Evolutionary conservation across 148 eudicot genomes (phyloP).

Genomic region (Limonium bicolor): DNA sequence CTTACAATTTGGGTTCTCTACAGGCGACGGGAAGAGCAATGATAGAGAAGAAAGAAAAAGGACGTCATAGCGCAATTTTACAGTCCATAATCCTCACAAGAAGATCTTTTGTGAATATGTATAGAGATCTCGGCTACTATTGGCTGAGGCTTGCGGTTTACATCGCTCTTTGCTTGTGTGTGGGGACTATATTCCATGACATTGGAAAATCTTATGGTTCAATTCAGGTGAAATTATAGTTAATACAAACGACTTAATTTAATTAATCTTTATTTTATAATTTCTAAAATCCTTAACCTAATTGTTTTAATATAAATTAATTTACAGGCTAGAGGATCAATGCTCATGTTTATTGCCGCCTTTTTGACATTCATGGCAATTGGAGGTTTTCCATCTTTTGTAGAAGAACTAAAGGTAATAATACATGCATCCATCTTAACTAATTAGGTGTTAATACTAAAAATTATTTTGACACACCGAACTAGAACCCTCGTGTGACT

Average conservation of each 20-base stretch:
- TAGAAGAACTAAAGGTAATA: too few species aligned
- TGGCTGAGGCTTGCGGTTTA: conserved; percentile 46
- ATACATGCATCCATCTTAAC: too few species aligned
- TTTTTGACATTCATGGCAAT: too few species aligned
- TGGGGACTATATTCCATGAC: conserved; percentile 32
- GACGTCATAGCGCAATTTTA: conserved; percentile 20
- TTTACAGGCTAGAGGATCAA: neutral
- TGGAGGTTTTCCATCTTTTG: too few species aligned
- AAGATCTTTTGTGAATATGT: conserved; percentile 51
- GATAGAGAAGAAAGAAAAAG: conserved; percentile 10
- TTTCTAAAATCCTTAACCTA: too few species aligned
- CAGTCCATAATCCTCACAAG: conserved; percentile 32
- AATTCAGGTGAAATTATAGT: conserved; percentile 26
- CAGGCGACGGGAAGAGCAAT: conserved; percentile 18
- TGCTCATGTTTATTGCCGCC: too few species aligned
- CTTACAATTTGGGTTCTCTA: neutral
- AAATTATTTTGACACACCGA: too few species aligned
- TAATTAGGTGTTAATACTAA: too few species aligned
- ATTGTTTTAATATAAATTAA: neutral
- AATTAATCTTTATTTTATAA: neutral
- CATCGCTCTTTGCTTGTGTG: conserved; percentile 29
- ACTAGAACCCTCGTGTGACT: conserved; percentile 11
- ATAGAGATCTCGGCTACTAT: conserved; percentile 43
- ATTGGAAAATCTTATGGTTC: conserved; percentile 34
- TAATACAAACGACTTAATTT: neutral